Evolutionary conservation across 768 basidiomycete genomes (phyloP).

Genomic region (Phanerodontia chrysosporium): DNA sequence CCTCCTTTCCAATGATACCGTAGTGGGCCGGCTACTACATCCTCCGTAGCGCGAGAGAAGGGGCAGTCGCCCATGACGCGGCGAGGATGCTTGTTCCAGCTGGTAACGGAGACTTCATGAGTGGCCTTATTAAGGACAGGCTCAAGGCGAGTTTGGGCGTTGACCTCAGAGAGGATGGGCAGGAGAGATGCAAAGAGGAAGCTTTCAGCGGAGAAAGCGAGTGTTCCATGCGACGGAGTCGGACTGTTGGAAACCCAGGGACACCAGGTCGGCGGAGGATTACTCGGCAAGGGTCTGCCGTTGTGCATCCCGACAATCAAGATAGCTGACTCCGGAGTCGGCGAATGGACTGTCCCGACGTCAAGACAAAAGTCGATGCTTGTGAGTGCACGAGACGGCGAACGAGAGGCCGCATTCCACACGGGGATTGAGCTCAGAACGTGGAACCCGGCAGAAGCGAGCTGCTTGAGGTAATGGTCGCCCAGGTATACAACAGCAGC

Average conservation of each 20-base stretch:
- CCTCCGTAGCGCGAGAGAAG: slow-evolving; percentile 13
- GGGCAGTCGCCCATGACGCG: neutral
- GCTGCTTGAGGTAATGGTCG: slow-evolving; percentile 17
- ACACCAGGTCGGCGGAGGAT: slow-evolving; percentile 8
- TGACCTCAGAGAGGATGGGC: slow-evolving; percentile 17
- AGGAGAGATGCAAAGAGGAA: slow-evolving; percentile 21
- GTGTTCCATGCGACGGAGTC: slow-evolving; percentile 17
- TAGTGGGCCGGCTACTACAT: slow-evolving; percentile 5
- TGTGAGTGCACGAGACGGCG: slow-evolving; percentile 11
- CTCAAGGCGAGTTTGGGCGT: slow-evolving; percentile 22
- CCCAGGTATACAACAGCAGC: slow-evolving; percentile 19
- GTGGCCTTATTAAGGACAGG: slow-evolving; percentile 9
- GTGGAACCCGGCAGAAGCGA: slow-evolving; percentile 16
- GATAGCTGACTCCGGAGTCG: slow-evolving; percentile 14
- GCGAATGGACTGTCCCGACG: neutral
- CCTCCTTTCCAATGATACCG: slow-evolving; percentile 20
- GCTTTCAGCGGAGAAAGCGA: slow-evolving; percentile 17
- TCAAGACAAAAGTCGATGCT: slow-evolving; percentile 14
- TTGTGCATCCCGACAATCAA: slow-evolving; percentile 20
- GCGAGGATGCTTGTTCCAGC: slow-evolving; percentile 8
- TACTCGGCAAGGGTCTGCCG: slow-evolving; percentile 6
- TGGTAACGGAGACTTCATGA: slow-evolving; percentile 16
- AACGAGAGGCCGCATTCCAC: slow-evolving; percentile 1
- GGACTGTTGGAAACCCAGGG: slow-evolving; percentile 13
- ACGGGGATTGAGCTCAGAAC: slow-evolving; percentile 23